These are phyloP conservation scores for Tetradesmus obliquus DNA, from an alignment of 139 green algal genomes.

Conservation along the genomic window DNA sequence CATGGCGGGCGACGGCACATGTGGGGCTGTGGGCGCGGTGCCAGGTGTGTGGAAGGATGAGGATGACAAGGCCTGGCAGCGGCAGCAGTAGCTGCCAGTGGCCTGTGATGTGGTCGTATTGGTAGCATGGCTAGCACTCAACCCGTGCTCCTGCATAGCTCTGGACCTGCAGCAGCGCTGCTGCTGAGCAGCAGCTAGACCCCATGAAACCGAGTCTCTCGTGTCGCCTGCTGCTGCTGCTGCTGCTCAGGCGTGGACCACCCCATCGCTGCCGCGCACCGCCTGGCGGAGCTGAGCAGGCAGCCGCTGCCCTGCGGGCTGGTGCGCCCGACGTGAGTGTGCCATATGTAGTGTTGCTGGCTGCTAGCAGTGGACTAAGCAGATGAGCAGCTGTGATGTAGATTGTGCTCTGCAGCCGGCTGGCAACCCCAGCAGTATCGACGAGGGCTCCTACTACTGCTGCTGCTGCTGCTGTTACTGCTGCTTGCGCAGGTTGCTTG, in stretches of 20 bases:
- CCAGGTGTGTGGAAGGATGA: slow-evolving; percentile 54
- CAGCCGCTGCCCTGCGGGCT: slow-evolving; percentile 74
- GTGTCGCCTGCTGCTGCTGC: background rate
- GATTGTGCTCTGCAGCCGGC: background rate
- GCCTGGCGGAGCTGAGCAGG: slow-evolving; percentile 62
- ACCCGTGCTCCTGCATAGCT: background rate
- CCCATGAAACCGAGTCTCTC: too few relatives aligned
- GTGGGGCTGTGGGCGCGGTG: slow-evolving; percentile 80
- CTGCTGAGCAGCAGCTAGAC: background rate
- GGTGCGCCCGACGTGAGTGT: slow-evolving; percentile 80
- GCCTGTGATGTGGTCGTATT: too few relatives aligned
- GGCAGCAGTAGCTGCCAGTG: background rate
- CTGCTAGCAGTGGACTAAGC: background rate
- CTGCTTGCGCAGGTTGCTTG: slow-evolving; percentile 73
- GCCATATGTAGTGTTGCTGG: background rate
- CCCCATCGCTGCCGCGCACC: slow-evolving; percentile 63
- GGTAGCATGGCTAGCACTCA: too few relatives aligned
- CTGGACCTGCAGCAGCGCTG: background rate
- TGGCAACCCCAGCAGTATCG: background rate
- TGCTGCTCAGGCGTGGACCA: slow-evolving; percentile 71
- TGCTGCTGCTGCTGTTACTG: background rate
- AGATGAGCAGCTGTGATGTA: background rate
- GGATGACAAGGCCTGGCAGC: background rate
- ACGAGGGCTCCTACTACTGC: background rate
- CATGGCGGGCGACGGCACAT: slow-evolving; percentile 72